phyloP scores from a whole-genome alignment of 1,139 yeast genomes.

The Pichia terricola region DNA sequence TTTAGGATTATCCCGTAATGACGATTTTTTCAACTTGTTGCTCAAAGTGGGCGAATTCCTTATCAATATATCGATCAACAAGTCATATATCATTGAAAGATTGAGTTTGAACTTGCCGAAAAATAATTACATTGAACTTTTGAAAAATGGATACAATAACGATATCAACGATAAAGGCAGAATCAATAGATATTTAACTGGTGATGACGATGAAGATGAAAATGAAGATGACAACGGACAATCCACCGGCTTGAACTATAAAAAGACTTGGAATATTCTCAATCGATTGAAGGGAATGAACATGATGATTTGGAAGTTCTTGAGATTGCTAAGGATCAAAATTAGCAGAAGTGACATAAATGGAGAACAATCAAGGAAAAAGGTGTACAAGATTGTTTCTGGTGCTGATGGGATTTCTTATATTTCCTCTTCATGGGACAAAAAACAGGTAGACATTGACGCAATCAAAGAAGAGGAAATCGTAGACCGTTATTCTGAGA shows the following conservation, averaged over 20 bases:
- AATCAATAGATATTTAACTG: constrained; percentile 11
- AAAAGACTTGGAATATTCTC: constrained; percentile 10
- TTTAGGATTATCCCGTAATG: constrained; percentile 31
- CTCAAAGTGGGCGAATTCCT: constrained; percentile 54
- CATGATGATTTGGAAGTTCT: constrained; percentile 15
- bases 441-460: constrained; percentile 19
- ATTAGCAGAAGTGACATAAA: background rate
- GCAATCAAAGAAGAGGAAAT: constrained; percentile 23
- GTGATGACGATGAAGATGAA: background rate
- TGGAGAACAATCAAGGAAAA: too few species aligned
- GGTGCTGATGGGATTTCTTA: too few species aligned
- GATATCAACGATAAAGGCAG: constrained; percentile 16
- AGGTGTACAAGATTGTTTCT: too few species aligned
- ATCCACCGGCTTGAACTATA: too few species aligned
- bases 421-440: too few species aligned
- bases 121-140: constrained; percentile 51
- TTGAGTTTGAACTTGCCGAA: constrained; percentile 38
- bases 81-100: constrained; percentile 55
- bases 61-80: constrained; percentile 55
- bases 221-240: too few species aligned
- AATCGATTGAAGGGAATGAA: constrained; percentile 9
- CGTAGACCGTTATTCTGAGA: constrained; percentile 23
- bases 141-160: background rate
- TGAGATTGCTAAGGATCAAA: constrained; percentile 20
- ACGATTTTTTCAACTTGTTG: constrained; percentile 59